Base-by-base conservation (phyloP, 2,329 filamentous ascomycete genomes). In the Colletotrichum trifolii region DNA sequence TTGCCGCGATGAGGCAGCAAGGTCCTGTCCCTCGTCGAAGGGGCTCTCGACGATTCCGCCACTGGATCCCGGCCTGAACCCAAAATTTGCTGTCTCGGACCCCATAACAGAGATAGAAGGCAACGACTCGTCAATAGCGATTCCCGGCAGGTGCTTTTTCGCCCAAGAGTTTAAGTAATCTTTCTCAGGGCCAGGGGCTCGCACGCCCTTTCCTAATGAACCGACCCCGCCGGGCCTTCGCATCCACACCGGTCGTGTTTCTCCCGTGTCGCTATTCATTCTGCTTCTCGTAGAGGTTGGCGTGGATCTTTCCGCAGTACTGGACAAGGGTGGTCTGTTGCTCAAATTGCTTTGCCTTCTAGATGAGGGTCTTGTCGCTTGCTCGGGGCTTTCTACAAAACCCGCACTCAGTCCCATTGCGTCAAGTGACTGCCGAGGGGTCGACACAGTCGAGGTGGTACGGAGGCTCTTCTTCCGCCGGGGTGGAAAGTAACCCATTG, bases 401-500 rank as follows among this genome's bases (percentile, higher is more conserved):
- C 52, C 48, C 11, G 46, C 57, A 8, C 50, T 47, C 13, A 60
- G 42, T 9, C 54, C 67, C 35, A 38, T 40, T 17, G 46, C 54
- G 17, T 92, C 90, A 43, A 89, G 77, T 42, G 89, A 92, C 48
- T 86, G 83, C 17, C 87, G 86, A 8, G 91, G 91, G 2, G 90
- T 93, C 15, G 89, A 87, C 55, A 89, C 70, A 12, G 88, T 84
- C 3, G 91, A 91, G 56, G 86, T 85, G 1, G 89, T 89, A 71
- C 85, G 82, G 9, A 87, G 78, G 68, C 91, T 96, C 89, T 96
- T 96, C 88, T 94, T 93, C 74, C 94, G 85, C 17, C 94, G 87
- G 8, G 94, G 94, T 3, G 95, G 95, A 73, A 98, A 98, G 78
- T 95, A 98, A 33, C 94, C 95, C 48, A 97, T 84, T 2, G 91